Evolutionary conservation across 805 yeast species (phyloP).

Genomic region (Nakazawaea laoshanensis): DNA sequence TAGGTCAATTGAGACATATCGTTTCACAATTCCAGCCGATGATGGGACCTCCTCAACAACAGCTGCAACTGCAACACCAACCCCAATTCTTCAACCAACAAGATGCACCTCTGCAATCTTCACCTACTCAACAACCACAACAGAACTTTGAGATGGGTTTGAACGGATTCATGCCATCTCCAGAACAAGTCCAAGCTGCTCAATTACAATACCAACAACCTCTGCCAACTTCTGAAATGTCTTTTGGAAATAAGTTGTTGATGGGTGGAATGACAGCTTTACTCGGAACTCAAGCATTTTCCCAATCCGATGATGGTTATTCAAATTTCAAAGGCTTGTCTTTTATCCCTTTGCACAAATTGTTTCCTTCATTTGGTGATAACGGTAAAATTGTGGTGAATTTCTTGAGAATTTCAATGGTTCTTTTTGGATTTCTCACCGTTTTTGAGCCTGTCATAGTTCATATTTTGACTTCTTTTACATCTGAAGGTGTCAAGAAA

Average conservation of each 20-base stretch:
- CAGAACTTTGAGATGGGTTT: conserved; percentile 9
- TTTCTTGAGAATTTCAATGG: conserved; percentile 12
- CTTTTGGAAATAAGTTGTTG: conserved; percentile 18
- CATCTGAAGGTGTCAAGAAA: background rate
- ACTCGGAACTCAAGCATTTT: conserved; percentile 22
- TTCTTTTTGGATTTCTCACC: conserved; percentile 16
- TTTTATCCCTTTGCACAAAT: conserved; percentile 15
- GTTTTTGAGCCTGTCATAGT: conserved; percentile 13
- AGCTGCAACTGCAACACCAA: conserved; percentile 5
- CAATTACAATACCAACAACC: conserved; percentile 9
- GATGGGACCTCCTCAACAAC: conserved; percentile 6
- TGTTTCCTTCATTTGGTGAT: conserved; percentile 19
- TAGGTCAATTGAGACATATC: conserved; percentile 32
- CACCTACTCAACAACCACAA: background rate
- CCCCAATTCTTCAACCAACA: conserved; percentile 8
- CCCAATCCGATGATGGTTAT: conserved; percentile 8
- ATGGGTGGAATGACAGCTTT: conserved; percentile 26
- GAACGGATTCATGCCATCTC: conserved; percentile 10
- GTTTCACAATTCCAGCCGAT: conserved; percentile 12
- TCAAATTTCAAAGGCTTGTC: conserved; percentile 18
- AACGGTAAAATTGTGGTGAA: conserved; percentile 10
- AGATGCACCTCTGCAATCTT: conserved; percentile 7
- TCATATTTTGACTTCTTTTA: background rate
- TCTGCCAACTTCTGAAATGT: conserved; percentile 11
- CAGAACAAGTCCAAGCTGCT: conserved; percentile 9